Evolutionary conservation across 1,139 yeast genomes (phyloP), one percentile per base, ranked within the genome.

Genomic region (Pichia sp.): DNA sequence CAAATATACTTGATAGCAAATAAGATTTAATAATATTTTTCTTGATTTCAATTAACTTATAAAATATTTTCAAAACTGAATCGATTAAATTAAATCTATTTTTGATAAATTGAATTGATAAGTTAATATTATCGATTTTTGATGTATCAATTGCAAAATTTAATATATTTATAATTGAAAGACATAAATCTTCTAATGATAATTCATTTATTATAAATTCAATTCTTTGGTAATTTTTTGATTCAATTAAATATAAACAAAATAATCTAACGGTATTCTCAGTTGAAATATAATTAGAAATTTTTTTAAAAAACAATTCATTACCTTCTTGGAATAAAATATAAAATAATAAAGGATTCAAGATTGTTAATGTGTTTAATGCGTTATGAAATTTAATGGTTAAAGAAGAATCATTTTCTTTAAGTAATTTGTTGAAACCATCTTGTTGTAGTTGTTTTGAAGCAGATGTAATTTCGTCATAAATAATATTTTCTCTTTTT

Each of bases 91-190:
- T 37, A 8, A 42, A 36, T 41, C 59, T 58, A 49, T 60, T 45
- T 40, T 61, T 63, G 31, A 59, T 58, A 43, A 56, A 57, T 35
- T 62, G 66, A 50, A 63, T 56, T 0, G 65, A 59, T 25, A 64
- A 30, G 30, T 55, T 56, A 10, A 61, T 52, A 40, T 62, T 62
- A 25, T 57, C 57, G 6, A 56, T 50, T 18, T 56, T 57, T 1
- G 65, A 57, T 2, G 61, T 53, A 50, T 63, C 64, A 26, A 54
- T 43, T 7, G 60, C 56, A 32, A 49, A 46, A 25, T 34, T 47
- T 6, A 64, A 42, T 7, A 56, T 50, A 11, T 55, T 52, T 2
- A 50, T 51, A 1, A 62, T 45, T 1, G 62, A 53, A 4, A 54
- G 40, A 31, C 63, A 56, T 1, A 62, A 32, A 43, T 57, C 62